Base-by-base conservation (phyloP, 2,329 filamentous ascomycete genomes). In the Aspergillus sp. region DNA sequence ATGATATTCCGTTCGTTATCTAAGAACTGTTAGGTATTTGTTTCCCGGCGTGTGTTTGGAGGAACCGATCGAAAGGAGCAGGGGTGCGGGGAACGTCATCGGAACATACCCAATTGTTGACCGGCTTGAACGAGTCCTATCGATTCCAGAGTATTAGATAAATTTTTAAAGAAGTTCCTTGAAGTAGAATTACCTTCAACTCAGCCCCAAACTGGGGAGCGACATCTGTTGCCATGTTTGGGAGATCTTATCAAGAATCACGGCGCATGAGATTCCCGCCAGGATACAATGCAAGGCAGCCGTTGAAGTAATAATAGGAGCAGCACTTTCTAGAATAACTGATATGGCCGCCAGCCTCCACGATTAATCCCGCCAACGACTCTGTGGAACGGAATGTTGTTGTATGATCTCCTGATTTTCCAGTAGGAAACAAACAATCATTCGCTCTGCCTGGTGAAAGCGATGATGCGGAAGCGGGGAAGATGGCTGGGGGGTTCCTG, bases 81-180 rank as follows among this genome's bases (percentile, higher is more conserved):
- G 28, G 11, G 12, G 26, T 39, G 37, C 27, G 37, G 9, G 26
- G 26, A 37, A 32, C 31, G 19, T 37, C 35, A 27, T 19, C 26
- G 27, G 10, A 11, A 59, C 70, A 54, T 75, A 83, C 81, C 93
- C 93, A 98, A 59, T 79, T 82, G 71, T 90, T 96, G 65, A 94
- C 90, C 12, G 89, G 82, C 70, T 94, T 96, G 78, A 96, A 98
- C 63, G 87, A 88, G 82, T 98, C 93, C 89, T 96, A 62, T 28
- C 35, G 10, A 37, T 37, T 9, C 6, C 35, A 28, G 19, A 19
- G 19, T 19, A 19, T 19, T 19, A 19, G 19, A 19, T 19, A 19
- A 19, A 19, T 19, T 19, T 19, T 19, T 2, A 4, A 2, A 19
- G 19, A 19, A 19, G 19, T 4, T 19, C 19, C 19, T 19, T 19